Conservation (phyloP, 108 stramenopile genomes). For the Craspedostauros australis region DNA sequence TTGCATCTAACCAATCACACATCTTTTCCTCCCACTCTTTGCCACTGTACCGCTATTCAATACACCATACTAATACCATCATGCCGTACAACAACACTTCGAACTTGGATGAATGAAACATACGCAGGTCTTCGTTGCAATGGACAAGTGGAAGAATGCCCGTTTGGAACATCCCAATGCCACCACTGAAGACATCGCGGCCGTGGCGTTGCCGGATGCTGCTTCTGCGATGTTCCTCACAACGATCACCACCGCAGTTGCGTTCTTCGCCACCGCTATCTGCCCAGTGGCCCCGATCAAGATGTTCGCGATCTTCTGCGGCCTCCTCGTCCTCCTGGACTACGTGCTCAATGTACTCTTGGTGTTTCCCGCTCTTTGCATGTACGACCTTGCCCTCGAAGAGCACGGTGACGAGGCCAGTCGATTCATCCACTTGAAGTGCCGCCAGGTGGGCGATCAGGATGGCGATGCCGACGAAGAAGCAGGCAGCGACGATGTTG, state of each 20-base stretch:
- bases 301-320: conserved; percentile 53
- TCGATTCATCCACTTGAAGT: background rate
- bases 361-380: conserved; percentile 52
- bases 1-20: no score
- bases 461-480: conserved; percentile 10
- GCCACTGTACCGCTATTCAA: no score
- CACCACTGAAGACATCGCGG: conserved; percentile 34
- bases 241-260: conserved; percentile 41
- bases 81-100: no score
- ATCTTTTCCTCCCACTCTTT: no score
- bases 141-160: conserved; percentile 57
- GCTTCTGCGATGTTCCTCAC: conserved; percentile 51
- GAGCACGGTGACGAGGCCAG: background rate
- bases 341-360: conserved; percentile 43
- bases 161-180: conserved; percentile 25
- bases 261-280: conserved; percentile 51
- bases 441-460: conserved; percentile 3
- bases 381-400: conserved; percentile 27
- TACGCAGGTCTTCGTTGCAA: conserved; percentile 40
- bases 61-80: no score
- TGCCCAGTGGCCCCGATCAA: conserved; percentile 44
- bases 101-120: no score
- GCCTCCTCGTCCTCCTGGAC: conserved; percentile 39
- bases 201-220: conserved; percentile 46
- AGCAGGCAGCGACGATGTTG: conserved; percentile 1